Percentiles rank a stretch among this genome's conserved stretches.
Conservation (phyloP, 805 yeast genomes). For the Saturnispora diversa region DNA sequence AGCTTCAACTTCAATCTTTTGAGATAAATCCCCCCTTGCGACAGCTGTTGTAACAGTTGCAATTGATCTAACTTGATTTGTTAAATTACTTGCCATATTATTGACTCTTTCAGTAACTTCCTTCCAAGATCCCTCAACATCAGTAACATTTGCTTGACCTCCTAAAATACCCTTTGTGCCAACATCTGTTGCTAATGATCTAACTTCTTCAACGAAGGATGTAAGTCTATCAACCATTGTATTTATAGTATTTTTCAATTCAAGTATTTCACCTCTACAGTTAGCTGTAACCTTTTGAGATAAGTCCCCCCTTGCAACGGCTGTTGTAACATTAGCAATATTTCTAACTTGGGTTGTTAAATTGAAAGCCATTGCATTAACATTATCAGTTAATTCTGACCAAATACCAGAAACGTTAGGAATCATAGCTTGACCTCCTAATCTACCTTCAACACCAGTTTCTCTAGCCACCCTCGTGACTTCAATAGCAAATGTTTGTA, state of each 20-base stretch:
- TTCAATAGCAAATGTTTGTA: constrained; percentile 75
- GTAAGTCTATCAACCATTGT: constrained; percentile 84
- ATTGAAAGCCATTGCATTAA: constrained; percentile 84
- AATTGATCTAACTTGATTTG: constrained; percentile 81
- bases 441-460: constrained; percentile 81
- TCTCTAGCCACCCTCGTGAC: constrained; percentile 83
- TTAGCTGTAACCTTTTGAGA: constrained; percentile 80
- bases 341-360: constrained; percentile 83
- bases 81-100: constrained; percentile 79
- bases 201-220: constrained; percentile 74
- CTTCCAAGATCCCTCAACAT: constrained; percentile 85
- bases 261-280: constrained; percentile 71
- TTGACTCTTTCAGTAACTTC: constrained; percentile 83
- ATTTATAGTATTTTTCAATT: constrained; percentile 75
- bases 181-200: constrained; percentile 82
- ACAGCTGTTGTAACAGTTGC: constrained; percentile 90
- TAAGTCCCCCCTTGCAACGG: constrained; percentile 77
- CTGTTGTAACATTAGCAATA: constrained; percentile 81
- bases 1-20: constrained; percentile 81
- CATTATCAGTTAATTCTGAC: constrained; percentile 80
- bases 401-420: constrained; percentile 79
- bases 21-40: constrained; percentile 81
- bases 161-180: constrained; percentile 80
- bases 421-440: constrained; percentile 82
- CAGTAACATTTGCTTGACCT: constrained; percentile 81